phyloP scores from a whole-genome alignment of 139 green algal genomes.

The Choricystis sp. region DNA sequence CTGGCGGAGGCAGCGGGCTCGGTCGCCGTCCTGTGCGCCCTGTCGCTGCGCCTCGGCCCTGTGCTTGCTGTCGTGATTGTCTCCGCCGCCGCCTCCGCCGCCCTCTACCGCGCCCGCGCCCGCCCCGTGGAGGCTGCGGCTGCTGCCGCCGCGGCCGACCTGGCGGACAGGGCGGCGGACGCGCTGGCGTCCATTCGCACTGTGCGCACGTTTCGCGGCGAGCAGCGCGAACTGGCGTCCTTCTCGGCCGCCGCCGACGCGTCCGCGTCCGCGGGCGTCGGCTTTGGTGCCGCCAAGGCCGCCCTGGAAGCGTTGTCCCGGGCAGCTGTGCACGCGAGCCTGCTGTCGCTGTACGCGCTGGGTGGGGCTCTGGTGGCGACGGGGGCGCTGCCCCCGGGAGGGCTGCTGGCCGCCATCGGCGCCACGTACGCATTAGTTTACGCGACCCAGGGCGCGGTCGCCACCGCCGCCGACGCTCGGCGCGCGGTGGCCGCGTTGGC shows the following conservation, averaged over 20 bases:
- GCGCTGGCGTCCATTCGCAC: background rate
- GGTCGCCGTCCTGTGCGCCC: conserved; percentile 33
- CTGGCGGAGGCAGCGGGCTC: conserved; percentile 52
- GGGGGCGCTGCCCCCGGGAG: conserved; percentile 47
- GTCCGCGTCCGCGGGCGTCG: no score
- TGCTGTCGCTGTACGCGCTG: conserved; percentile 64
- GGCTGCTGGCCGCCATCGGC: conserved; percentile 70
- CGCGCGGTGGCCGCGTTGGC: conserved; percentile 30
- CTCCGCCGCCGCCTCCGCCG: conserved; percentile 42
- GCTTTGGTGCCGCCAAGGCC: conserved; percentile 10
- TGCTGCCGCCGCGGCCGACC: conserved; percentile 31
- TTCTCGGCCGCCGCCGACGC: background rate
- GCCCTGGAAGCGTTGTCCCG: conserved; percentile 26
- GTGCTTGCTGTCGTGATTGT: conserved; percentile 61
- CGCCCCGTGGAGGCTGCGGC: conserved; percentile 30
- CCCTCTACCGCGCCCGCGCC: conserved; percentile 48
- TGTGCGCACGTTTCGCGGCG: background rate
- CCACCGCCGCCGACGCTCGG: conserved; percentile 57
- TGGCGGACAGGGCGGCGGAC: conserved; percentile 35
- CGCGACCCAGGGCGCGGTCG: conserved; percentile 61
- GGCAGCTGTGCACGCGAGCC: conserved; percentile 47
- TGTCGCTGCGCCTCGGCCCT: conserved; percentile 67
- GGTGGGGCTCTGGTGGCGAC: conserved; percentile 52
- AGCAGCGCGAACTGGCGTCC: conserved; percentile 13
- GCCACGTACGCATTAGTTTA: conserved; percentile 82